These are phyloP conservation scores for Leishmania aethiopica DNA, from an alignment of 208 protist genomes.

Conservation along the genomic window DNA sequence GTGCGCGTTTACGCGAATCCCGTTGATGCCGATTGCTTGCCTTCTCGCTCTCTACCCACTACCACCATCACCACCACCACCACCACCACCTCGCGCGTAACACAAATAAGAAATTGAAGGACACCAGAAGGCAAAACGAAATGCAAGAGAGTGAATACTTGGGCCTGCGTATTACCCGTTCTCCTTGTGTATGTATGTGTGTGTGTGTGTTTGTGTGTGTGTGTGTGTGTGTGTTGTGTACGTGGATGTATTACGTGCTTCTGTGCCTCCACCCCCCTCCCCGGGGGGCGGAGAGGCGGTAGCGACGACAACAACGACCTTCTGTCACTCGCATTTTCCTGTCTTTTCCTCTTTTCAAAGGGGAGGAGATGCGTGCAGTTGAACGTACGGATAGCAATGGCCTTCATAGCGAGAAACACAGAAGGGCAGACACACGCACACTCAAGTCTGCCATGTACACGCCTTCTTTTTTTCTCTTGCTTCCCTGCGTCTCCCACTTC, in stretches of 20 bases:
- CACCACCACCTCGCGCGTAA: too few relatives aligned
- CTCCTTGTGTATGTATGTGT: too few relatives aligned
- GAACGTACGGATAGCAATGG: background rate
- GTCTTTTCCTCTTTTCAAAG: background rate
- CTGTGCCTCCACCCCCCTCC: background rate
- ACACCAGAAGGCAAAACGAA: too few relatives aligned
- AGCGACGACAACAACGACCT: too few relatives aligned
- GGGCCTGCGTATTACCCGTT: too few relatives aligned
- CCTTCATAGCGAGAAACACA: background rate
- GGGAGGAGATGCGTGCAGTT: background rate
- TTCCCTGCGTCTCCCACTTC: background rate
- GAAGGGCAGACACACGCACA: background rate
- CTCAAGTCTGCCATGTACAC: background rate
- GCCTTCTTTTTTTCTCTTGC: background rate
- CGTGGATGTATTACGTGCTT: background rate
- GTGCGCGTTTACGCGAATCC: background rate
- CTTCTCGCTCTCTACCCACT: too few relatives aligned
- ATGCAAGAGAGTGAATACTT: too few relatives aligned
- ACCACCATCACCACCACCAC: too few relatives aligned
- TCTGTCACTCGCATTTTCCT: background rate
- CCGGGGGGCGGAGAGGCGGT: too few relatives aligned
- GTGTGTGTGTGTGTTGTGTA: background rate
- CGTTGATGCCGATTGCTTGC: too few relatives aligned
- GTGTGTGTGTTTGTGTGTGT: background rate
- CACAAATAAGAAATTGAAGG: too few relatives aligned